Evolutionary conservation across 768 basidiomycete species (phyloP).

Genomic region (Cubamyces lactineus): DNA sequence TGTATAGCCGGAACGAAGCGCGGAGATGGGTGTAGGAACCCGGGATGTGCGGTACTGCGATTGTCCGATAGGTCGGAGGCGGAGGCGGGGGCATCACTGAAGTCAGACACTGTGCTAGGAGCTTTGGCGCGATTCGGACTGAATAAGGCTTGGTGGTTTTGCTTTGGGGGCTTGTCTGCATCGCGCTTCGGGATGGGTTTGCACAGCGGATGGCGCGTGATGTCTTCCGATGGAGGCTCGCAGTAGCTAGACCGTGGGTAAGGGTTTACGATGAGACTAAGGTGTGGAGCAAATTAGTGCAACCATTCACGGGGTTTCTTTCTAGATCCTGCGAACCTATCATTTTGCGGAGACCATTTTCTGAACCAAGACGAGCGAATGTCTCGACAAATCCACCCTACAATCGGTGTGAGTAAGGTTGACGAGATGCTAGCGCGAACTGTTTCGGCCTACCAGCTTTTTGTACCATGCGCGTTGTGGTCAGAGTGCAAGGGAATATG

Average conservation of each 20-base stretch:
- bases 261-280: conserved; percentile 38
- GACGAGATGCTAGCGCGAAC: no score
- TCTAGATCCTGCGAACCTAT: conserved; percentile 1
- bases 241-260: conserved; percentile 47
- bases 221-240: conserved; percentile 43
- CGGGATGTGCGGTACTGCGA: conserved; percentile 29
- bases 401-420: not conserved
- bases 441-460: conserved; percentile 42
- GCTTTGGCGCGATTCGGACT: not conserved
- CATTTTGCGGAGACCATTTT: conserved; percentile 12
- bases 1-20: conserved; percentile 31
- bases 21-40: conserved; percentile 31
- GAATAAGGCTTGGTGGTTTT: not conserved
- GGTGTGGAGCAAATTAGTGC: not conserved
- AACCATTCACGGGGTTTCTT: no score
- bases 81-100: not conserved
- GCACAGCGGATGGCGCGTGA: conserved; percentile 42
- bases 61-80: not conserved
- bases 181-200: conserved; percentile 43
- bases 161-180: not conserved
- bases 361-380: conserved; percentile 47
- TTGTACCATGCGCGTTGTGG: conserved; percentile 43
- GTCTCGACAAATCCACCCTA: conserved; percentile 51
- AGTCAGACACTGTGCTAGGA: not conserved
- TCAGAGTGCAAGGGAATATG: conserved; percentile 45